These are phyloP conservation scores for Suillus tomentosus DNA, from an alignment of 768 basidiomycete genomes.

Conservation along the genomic window DNA sequence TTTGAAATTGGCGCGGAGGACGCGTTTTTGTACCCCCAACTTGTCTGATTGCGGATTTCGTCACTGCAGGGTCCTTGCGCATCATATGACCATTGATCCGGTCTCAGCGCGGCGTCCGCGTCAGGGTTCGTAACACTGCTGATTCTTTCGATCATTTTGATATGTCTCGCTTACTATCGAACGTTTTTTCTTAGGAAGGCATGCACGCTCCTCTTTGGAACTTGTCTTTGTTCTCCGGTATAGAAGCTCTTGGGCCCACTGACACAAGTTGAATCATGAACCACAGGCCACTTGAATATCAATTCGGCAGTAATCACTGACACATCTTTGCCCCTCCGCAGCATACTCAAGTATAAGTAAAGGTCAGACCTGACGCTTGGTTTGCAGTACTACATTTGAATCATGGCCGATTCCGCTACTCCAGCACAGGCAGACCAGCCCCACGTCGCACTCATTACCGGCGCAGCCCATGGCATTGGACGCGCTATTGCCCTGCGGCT, in stretches of 20 bases:
- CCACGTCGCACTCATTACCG: conserved; percentile 44
- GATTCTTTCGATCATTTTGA: not conserved
- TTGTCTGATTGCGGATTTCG: not conserved
- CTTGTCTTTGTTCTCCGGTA: not conserved
- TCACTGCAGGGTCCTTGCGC: not conserved
- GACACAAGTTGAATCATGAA: not conserved
- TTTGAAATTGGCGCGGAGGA: not conserved
- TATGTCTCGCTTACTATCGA: not conserved
- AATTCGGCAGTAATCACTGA: not conserved
- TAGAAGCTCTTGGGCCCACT: not conserved
- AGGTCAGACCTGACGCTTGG: not conserved
- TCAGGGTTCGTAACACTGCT: not conserved
- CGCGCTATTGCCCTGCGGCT: conserved; percentile 47
- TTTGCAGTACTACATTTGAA: not conserved
- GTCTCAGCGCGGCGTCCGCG: too few species aligned
- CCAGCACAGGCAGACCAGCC: not conserved
- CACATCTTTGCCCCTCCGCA: not conserved
- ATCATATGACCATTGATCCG: not conserved
- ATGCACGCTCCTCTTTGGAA: not conserved
- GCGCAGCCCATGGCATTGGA: conserved; percentile 49
- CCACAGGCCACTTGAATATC: not conserved
- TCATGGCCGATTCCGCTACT: not conserved
- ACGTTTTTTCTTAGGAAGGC: not conserved
- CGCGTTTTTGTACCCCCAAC: not conserved
- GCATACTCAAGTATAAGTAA: not conserved